These are phyloP conservation scores for Chaetomiaceae sp. DNA, from an alignment of 2,329 filamentous ascomycete genomes.

Conservation along the genomic window DNA sequence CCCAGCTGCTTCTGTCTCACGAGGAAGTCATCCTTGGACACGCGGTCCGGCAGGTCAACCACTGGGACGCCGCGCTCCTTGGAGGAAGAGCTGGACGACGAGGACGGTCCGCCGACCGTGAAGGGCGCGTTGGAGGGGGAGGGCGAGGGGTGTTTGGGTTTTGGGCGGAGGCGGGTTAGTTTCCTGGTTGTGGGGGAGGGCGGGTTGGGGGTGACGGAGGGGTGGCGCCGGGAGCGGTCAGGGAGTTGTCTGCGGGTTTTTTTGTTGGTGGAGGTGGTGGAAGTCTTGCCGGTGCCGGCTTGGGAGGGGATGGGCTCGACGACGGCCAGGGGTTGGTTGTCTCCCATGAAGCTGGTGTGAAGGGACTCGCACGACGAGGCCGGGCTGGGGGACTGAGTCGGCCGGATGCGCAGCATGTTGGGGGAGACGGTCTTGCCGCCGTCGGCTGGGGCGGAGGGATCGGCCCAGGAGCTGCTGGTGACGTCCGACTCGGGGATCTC, in stretches of 20 bases:
- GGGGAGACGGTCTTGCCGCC: conserved; percentile 13
- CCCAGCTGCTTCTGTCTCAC: conserved; percentile 44
- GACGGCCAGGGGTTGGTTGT: neutral
- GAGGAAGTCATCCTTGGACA: conserved; percentile 22
- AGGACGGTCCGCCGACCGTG: too few relatives aligned
- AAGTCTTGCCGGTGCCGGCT: neutral
- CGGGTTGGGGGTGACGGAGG: neutral
- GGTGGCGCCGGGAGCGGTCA: neutral
- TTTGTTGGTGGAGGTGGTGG: neutral
- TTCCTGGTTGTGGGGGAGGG: neutral
- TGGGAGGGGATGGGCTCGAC: neutral
- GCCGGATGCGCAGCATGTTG: conserved; percentile 11
- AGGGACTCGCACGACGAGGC: conserved; percentile 14
- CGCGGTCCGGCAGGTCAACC: conserved; percentile 10
- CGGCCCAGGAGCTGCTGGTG: conserved; percentile 1
- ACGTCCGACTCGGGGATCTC: neutral
- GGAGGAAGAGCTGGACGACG: too few relatives aligned
- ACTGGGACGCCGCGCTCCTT: too few relatives aligned
- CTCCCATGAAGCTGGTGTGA: conserved; percentile 5
- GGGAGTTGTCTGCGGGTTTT: conserved; percentile 12
- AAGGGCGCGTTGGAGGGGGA: neutral
- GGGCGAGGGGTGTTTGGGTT: neutral
- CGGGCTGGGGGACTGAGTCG: conserved; percentile 8
- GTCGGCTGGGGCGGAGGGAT: neutral
- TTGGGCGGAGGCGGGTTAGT: neutral